Conservation (phyloP, 1,284 basidiomycete genomes). For the Cryptococcus sp. region DNA sequence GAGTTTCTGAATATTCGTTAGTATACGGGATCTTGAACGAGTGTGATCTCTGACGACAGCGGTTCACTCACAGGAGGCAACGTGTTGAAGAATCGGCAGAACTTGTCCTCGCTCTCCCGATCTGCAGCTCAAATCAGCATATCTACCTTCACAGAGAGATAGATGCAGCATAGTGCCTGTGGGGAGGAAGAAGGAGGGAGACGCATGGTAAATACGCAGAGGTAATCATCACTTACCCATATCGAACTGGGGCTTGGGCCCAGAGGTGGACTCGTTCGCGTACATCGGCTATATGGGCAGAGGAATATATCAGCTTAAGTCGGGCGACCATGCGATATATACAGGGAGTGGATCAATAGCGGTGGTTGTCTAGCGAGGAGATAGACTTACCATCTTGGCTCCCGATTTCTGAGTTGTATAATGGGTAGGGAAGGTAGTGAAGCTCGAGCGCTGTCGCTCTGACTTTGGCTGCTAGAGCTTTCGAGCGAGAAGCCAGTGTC, state of each 20-base stretch:
- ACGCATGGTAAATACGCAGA: too few species aligned
- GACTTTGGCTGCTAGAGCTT: too few species aligned
- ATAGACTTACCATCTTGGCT: constrained; percentile 12
- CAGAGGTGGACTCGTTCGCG: constrained; percentile 46
- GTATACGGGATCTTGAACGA: background rate
- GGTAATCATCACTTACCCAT: constrained; percentile 38
- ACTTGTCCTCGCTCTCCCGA: constrained; percentile 68
- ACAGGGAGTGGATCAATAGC: too few species aligned
- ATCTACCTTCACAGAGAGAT: background rate
- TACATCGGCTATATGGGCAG: constrained; percentile 45
- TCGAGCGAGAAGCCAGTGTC: too few species aligned
- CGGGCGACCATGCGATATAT: too few species aligned
- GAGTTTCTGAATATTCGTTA: constrained; percentile 39
- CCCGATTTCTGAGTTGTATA: background rate
- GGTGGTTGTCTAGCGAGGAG: too few species aligned
- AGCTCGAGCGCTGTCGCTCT: background rate
- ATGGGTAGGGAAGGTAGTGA: background rate
- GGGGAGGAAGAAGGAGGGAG: too few species aligned
- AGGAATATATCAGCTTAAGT: too few species aligned
- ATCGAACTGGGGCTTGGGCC: constrained; percentile 47
- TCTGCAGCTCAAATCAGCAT: constrained; percentile 46
- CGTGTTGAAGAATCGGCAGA: constrained; percentile 70
- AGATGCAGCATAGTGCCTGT: background rate
- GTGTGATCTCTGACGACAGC: background rate
- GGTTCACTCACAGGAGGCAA: constrained; percentile 57